These are phyloP conservation scores for Zymoseptoria pseudotritici DNA, from an alignment of 2,329 filamentous ascomycete genomes.

Conservation along the genomic window DNA sequence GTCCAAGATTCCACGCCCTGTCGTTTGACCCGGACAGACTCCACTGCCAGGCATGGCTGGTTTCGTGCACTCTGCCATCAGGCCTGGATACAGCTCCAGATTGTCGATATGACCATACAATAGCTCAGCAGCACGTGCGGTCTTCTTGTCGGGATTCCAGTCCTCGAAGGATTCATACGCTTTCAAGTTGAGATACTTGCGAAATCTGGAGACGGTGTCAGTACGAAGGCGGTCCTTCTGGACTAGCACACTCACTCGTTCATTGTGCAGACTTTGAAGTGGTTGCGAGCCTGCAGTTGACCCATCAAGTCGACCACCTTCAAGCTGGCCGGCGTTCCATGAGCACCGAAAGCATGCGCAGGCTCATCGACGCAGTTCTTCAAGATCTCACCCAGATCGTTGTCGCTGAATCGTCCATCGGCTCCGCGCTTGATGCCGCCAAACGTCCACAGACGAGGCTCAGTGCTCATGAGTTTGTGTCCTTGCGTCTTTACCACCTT, in stretches of 20 bases:
- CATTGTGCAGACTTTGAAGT: conserved; percentile 46
- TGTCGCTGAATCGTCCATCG: conserved; percentile 39
- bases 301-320: conserved; percentile 44
- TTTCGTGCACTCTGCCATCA: conserved; percentile 51
- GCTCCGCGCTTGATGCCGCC: conserved; percentile 33
- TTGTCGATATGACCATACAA: conserved; percentile 45
- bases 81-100: conserved; percentile 52
- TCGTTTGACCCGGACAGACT: conserved; percentile 41
- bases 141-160: conserved; percentile 32
- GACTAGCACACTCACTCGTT: conserved; percentile 36
- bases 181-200: conserved; percentile 32
- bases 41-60: conserved; percentile 42
- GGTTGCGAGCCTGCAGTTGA: conserved; percentile 38
- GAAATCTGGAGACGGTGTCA: conserved; percentile 22
- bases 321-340: conserved; percentile 41
- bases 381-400: conserved; percentile 39
- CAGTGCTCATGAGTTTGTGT: conserved; percentile 30
- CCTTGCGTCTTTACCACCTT: conserved; percentile 34
- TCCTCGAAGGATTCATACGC: conserved; percentile 30
- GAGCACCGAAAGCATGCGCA: conserved; percentile 45
- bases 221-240: not conserved
- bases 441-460: conserved; percentile 36
- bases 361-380: conserved; percentile 43
- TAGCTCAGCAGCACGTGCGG: conserved; percentile 37
- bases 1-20: conserved; percentile 40